Conservation (phyloP, 441 rosid species). For the Biscutella laevigata region DNA sequence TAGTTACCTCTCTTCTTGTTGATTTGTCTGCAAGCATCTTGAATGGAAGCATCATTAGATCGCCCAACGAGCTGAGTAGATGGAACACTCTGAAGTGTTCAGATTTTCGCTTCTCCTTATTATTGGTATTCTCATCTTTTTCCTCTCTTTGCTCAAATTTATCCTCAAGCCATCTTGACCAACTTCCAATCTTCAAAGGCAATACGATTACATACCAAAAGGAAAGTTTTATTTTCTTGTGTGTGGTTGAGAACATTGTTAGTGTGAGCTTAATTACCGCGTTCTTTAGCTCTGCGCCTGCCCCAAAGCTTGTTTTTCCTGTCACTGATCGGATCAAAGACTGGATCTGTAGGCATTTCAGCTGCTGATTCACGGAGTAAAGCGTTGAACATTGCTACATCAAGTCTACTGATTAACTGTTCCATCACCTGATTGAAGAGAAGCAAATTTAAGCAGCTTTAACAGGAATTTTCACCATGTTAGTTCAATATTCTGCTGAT, state of each 20-base stretch:
- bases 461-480: background rate
- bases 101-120: conserved; percentile 25
- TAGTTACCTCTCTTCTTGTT: conserved; percentile 70
- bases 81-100: conserved; percentile 56
- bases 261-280: conserved; percentile 38
- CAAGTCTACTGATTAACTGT: conserved; percentile 74
- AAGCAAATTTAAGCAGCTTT: background rate
- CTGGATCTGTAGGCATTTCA: conserved; percentile 93
- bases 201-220: conserved; percentile 2
- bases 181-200: conserved; percentile 61
- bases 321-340: conserved; percentile 87
- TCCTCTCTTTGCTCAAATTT: conserved; percentile 59
- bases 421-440: conserved; percentile 62
- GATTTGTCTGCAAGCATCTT: conserved; percentile 74
- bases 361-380: conserved; percentile 82
- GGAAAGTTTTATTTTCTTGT: background rate
- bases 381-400: conserved; percentile 95
- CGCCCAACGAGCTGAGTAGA: conserved; percentile 75
- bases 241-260: background rate
- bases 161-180: conserved; percentile 95
- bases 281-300: conserved; percentile 80
- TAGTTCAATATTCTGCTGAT: background rate
- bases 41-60: conserved; percentile 95
- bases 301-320: conserved; percentile 83
- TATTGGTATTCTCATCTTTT: conserved; percentile 25